phyloP scores from a whole-genome alignment of 2,329 filamentous ascomycete genomes.

The Magnaporthiopsis poae region DNA sequence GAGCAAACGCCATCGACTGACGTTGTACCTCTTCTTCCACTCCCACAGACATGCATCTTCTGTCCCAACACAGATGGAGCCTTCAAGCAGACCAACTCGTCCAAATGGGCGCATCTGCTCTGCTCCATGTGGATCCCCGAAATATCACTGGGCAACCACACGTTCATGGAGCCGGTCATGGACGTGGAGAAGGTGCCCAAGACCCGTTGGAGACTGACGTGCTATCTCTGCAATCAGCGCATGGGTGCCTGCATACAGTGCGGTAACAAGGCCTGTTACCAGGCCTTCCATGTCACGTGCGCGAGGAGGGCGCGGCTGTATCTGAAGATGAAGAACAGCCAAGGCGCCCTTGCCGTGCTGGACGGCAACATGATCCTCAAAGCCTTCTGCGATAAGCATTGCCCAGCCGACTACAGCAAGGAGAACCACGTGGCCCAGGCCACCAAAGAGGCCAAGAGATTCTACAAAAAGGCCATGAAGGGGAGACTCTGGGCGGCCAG shows the following conservation, averaged over 20 bases:
- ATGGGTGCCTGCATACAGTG: slow-evolving; percentile 99
- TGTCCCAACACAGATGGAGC: slow-evolving; percentile 95
- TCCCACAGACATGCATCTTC: slow-evolving; percentile 75
- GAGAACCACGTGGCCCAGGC: slow-evolving; percentile 76
- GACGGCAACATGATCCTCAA: slow-evolving; percentile 76
- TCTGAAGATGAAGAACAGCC: slow-evolving; percentile 90
- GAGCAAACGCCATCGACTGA: slow-evolving; percentile 4
- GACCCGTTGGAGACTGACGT: slow-evolving; percentile 82
- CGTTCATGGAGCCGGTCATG: slow-evolving; percentile 96
- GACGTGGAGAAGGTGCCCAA: slow-evolving; percentile 96
- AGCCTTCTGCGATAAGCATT: slow-evolving; percentile 92
- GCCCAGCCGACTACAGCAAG: slow-evolving; percentile 75
- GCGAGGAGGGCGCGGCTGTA: slow-evolving; percentile 79
- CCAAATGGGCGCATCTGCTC: slow-evolving; percentile 91
- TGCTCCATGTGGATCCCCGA: slow-evolving; percentile 99
- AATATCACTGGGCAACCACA: slow-evolving; percentile 87
- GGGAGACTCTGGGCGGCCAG: slow-evolving; percentile 87
- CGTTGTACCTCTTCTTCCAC: slow-evolving; percentile 7
- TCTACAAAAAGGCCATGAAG: slow-evolving; percentile 82
- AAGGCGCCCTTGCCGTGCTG: slow-evolving; percentile 66
- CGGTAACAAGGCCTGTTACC: slow-evolving; percentile 92
- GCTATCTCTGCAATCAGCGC: slow-evolving; percentile 92
- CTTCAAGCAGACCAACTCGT: slow-evolving; percentile 94
- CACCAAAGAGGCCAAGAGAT: slow-evolving; percentile 73
- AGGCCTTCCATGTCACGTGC: slow-evolving; percentile 95